Evolutionary conservation across 331 rosid species (phyloP), one percentile per base, ranked within the genome.

Genomic region (Telfairia occidentalis): DNA sequence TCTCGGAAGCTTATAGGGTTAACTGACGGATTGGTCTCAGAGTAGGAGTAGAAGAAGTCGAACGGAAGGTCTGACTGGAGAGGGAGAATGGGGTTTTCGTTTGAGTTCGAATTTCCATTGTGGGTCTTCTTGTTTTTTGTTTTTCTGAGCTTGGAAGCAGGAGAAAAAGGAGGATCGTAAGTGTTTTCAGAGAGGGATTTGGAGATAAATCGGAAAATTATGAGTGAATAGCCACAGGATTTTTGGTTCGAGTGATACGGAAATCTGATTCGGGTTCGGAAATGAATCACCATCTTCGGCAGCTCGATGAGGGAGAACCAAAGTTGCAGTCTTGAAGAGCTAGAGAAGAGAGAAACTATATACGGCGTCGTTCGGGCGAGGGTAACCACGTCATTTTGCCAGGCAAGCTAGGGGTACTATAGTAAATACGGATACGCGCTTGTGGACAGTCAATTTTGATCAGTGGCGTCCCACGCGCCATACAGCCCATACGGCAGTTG

Each of bases 101-200:
- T 76, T 26, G 72, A 61, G 26, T 35, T 82, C 40, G 59, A 77
- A 65, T 75, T 76, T 66, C 59, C 77, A n/a, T 69, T n/a, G 12
- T 52, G 40, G 35, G 70, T 59, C 19, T 71, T 57, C 2, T 66
- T 54, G 50, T 76, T 83, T 5, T 73, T 73, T 12, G 86, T 74
- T 7, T 83, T 81, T 18, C 15, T 60, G 40, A 87, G 75, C 79
- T 81, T 77, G 53, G 85, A 71, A 35, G 79, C 42, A 7, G 82
- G 89, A 23, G 96, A 64, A 80, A 93, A 91, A 37, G 96, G 98
- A 24, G 95, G 97, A 83, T 93, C 97, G 82, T 88, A 76, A 0
- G 75, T 37, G 75, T 82, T 69, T 18, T 71, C 38, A 19, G 76
- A 34, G 10, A 78, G 48, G 48, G 48, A 81, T 3, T 80, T 78